Evolutionary conservation across 2,329 filamentous ascomycete genomes (phyloP).

Genomic region (Fusarium robinianum): DNA sequence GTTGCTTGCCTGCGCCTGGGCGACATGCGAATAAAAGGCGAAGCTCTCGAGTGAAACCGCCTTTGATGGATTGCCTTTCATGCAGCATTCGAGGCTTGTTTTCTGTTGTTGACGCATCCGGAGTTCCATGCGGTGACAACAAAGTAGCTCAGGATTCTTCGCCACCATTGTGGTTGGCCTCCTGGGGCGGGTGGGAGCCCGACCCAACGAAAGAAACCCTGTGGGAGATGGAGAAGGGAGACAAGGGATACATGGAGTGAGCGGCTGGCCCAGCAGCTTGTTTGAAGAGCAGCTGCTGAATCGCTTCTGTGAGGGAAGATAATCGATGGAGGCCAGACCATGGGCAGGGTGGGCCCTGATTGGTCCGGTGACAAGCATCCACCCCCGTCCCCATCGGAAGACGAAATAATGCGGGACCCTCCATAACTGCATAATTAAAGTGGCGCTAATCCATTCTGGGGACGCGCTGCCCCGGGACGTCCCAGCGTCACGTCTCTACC

Average conservation of each 20-base stretch:
- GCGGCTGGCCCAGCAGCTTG: no score
- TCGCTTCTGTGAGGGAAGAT: constrained; percentile 13
- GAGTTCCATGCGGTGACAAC: no score
- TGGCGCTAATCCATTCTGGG: constrained; percentile 20
- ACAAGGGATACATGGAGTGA: no score
- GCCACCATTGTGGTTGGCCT: constrained; percentile 4
- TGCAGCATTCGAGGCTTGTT: background rate
- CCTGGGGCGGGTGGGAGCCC: constrained; percentile 13
- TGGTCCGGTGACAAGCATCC: constrained; percentile 14
- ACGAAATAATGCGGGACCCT: constrained; percentile 15
- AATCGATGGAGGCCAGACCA: constrained; percentile 11
- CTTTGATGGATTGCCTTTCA: no score
- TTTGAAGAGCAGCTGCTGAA: constrained; percentile 21
- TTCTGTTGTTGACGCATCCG: background rate
- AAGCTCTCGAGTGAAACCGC: no score
- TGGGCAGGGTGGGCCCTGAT: constrained; percentile 7
- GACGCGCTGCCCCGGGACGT: constrained; percentile 21
- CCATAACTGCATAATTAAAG: constrained; percentile 26
- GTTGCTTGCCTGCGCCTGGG: no score
- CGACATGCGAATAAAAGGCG: no score
- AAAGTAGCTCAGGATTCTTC: no score
- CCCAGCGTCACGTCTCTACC: constrained; percentile 22
- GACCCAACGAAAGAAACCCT: constrained; percentile 9
- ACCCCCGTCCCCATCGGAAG: constrained; percentile 13
- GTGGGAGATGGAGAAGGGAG: constrained; percentile 19